Evolutionary conservation across 2,329 filamentous ascomycete genomes (phyloP), one percentile per base, ranked within the genome.

Genomic region (Pseudodiploospora longispora): DNA sequence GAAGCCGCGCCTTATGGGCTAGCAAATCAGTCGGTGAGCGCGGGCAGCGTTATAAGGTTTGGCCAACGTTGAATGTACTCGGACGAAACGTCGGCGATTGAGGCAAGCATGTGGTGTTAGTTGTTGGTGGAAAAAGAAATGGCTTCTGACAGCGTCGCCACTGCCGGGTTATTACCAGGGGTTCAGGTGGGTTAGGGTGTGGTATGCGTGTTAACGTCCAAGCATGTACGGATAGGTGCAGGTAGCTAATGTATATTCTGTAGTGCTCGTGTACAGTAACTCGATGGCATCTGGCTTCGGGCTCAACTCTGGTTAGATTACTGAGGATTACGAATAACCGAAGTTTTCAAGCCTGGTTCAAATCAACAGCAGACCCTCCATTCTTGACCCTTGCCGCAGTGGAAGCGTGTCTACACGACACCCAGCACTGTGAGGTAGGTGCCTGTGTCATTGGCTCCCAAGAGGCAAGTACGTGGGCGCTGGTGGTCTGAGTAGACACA

Each of bases 21-120:
- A 30, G 37, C 27, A 30, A 35, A 44, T 35, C 39, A 44, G 42
- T 44, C 42, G 42, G 42, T 44, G 42, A 44, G 37, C 10, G 42
- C 42, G n/a, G 38, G 36, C 37, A 34, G 10, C 30, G 30, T 10
- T 7, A 33, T n/a, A 19, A 32, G 33, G 28, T 30, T 32, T 30
- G 30, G 31, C 36, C 37, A 33, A 27, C 29, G 31, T 31, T 34
- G 37, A 43, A 19, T 19, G 19, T 19, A 19, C 38, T 35, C 41
- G 35, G 34, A 43, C 35, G 12, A 39, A 19, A 36, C 28, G 32
- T 44, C 27, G 37, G 19, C 30, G 37, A 27, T 19, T 29, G 27
- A 43, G 42, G 42, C 42, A 29, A 33, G 37, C 12, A 27, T 10
- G 10, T 36, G 36, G 30, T 35, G 32, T 32, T 2, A 19, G 19